Percentiles rank a stretch among this genome's conserved stretches.
Conservation (phyloP, 495 filamentous ascomycete genomes). For the Durotheca rogersii region DNA sequence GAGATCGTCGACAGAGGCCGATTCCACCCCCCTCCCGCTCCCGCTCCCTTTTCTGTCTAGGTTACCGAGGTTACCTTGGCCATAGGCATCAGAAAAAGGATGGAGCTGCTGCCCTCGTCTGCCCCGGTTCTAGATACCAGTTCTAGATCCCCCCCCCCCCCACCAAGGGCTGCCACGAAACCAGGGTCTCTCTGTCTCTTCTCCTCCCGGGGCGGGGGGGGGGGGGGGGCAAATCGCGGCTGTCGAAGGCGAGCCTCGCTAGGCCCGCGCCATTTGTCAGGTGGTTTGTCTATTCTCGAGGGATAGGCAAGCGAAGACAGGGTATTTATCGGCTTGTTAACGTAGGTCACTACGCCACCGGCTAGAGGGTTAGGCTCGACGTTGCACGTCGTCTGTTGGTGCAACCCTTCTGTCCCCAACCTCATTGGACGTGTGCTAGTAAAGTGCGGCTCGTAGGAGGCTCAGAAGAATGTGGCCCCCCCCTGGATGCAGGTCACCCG, state of each 20-base stretch:
- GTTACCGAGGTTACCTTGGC: background rate
- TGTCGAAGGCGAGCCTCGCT: constrained; percentile 2
- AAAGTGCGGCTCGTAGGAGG: constrained; percentile 39
- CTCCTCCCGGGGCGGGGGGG: no score
- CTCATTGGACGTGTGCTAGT: constrained; percentile 36
- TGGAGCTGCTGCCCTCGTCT: no score
- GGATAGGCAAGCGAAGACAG: no score
- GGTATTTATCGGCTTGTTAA: constrained; percentile 20
- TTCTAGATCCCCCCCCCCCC: no score
- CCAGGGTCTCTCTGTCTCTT: no score
- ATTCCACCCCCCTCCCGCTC: no score
- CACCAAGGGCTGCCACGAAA: no score
- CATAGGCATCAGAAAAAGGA: no score
- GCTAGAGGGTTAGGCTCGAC: constrained; percentile 20
- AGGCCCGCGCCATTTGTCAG: background rate
- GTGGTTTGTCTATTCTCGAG: background rate
- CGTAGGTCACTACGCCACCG: constrained; percentile 14
- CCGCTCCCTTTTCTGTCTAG: background rate
- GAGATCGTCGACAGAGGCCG: no score
- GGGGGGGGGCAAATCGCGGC: no score
- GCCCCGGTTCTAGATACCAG: background rate
- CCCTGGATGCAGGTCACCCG: constrained; percentile 32
- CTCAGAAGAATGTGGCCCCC: constrained; percentile 29
- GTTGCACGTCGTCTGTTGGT: constrained; percentile 25
- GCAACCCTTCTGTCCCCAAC: constrained; percentile 18